Evolutionary conservation across 2,329 filamentous ascomycete species (phyloP).

Genomic region (Aspergillus sp.): DNA sequence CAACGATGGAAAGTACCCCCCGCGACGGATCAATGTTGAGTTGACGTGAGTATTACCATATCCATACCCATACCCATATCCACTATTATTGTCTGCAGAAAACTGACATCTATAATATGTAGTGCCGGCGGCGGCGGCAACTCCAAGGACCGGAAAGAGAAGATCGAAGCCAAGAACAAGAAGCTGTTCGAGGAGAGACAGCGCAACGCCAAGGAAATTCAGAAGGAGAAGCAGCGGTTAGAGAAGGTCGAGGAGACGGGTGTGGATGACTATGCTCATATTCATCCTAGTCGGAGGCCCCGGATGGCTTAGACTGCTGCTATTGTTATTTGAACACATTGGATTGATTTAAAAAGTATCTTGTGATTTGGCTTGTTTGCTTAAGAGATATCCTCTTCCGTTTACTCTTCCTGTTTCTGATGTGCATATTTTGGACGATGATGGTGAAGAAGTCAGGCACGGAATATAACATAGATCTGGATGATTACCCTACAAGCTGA

Average conservation of each 20-base stretch:
- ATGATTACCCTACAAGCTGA: background rate
- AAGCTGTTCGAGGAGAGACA: slow-evolving; percentile 73
- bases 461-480: slow-evolving; percentile 11
- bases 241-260: slow-evolving; percentile 18
- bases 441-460: slow-evolving; percentile 3
- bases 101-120: slow-evolving; percentile 1
- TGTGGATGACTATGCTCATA: slow-evolving; percentile 35
- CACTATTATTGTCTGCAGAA: no score
- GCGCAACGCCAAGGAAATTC: slow-evolving; percentile 52
- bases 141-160: slow-evolving; percentile 68
- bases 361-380: slow-evolving; percentile 5
- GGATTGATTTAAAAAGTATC: background rate
- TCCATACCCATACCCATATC: background rate
- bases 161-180: slow-evolving; percentile 82
- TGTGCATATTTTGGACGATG: slow-evolving; percentile 11
- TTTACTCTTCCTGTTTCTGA: slow-evolving; percentile 15
- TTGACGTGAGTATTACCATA: slow-evolving; percentile 65
- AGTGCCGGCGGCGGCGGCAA: slow-evolving; percentile 83
- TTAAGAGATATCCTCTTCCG: slow-evolving; percentile 22
- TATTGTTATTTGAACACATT: background rate
- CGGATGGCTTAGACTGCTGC: slow-evolving; percentile 30
- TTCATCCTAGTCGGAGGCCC: slow-evolving; percentile 49
- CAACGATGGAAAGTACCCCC: slow-evolving; percentile 54
- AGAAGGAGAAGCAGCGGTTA: slow-evolving; percentile 47
- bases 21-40: slow-evolving; percentile 87